phyloP scores from a whole-genome alignment of 2,329 filamentous ascomycete species.

The Ascochyta clinopodiicola region DNA sequence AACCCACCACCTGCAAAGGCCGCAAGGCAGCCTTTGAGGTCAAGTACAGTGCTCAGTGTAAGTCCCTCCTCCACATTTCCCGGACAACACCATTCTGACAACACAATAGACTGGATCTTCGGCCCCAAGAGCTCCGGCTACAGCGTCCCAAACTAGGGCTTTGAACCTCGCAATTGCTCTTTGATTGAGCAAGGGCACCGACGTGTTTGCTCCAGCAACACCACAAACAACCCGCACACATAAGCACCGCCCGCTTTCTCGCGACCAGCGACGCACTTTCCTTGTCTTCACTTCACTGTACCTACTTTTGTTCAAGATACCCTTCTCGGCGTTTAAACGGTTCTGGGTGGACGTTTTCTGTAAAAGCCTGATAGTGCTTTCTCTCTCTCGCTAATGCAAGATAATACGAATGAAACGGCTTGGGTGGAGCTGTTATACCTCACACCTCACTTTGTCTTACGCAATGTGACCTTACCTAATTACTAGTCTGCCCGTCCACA shows the following conservation, averaged over 20 bases:
- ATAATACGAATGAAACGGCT: neutral
- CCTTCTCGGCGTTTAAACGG: constrained; percentile 2
- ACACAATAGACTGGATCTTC: constrained; percentile 16
- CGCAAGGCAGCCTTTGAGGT: constrained; percentile 45
- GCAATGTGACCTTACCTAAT: too few relatives aligned
- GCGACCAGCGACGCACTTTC: neutral
- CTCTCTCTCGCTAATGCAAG: too few relatives aligned
- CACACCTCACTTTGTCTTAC: too few relatives aligned
- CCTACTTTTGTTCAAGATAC: constrained; percentile 13
- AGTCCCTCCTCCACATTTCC: neutral
- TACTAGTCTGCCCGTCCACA: too few relatives aligned
- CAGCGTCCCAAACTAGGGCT: neutral
- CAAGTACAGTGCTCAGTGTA: constrained; percentile 52
- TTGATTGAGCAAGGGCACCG: neutral
- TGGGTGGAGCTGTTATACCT: neutral
- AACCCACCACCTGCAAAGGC: constrained; percentile 49
- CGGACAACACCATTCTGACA: neutral
- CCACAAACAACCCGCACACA: neutral
- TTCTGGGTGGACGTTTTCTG: neutral
- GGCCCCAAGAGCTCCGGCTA: constrained; percentile 10
- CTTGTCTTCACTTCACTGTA: constrained; percentile 10
- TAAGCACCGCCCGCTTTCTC: neutral
- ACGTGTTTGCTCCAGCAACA: neutral
- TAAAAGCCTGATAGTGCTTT: neutral
- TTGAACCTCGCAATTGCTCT: neutral